These are phyloP conservation scores for Suillus decipiens DNA, from an alignment of 768 basidiomycete genomes.

Conservation along the genomic window DNA sequence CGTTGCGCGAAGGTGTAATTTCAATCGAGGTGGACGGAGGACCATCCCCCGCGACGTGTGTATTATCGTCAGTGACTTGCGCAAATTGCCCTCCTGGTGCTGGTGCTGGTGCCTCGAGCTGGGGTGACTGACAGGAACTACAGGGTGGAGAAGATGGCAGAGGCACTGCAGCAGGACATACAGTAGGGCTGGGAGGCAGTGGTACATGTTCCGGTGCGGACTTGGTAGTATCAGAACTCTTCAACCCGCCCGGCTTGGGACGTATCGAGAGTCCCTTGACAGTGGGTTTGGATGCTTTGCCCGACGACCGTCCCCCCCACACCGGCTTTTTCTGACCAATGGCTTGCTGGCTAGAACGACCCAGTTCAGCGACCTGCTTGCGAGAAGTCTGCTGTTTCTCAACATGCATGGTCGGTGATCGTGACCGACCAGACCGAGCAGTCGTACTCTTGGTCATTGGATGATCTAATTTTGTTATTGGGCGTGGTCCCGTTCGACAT, in stretches of 20 bases:
- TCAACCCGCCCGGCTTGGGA: neutral
- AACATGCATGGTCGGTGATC: neutral
- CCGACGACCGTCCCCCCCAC: constrained; percentile 7
- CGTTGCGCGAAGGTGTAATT: neutral
- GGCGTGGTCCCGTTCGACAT: neutral
- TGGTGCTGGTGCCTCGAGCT: neutral
- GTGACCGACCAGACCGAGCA: neutral
- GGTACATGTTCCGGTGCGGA: constrained; percentile 5
- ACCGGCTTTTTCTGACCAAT: constrained; percentile 2
- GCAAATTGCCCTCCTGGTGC: neutral
- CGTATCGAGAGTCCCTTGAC: neutral
- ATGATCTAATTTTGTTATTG: neutral
- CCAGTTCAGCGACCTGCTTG: neutral
- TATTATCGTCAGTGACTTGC: neutral
- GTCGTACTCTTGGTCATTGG: neutral
- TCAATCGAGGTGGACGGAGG: constrained; percentile 4
- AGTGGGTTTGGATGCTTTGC: neutral
- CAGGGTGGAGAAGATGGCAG: constrained; percentile 14
- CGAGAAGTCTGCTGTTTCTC: neutral
- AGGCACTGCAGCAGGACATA: constrained; percentile 11
- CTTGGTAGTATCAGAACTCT: constrained; percentile 1
- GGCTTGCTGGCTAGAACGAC: neutral
- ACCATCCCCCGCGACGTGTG: neutral
- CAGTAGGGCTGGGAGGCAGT: constrained; percentile 12
- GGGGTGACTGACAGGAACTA: neutral